phyloP scores from a whole-genome alignment of 2,329 filamentous ascomycete species.

The Cytospora leucostoma region DNA sequence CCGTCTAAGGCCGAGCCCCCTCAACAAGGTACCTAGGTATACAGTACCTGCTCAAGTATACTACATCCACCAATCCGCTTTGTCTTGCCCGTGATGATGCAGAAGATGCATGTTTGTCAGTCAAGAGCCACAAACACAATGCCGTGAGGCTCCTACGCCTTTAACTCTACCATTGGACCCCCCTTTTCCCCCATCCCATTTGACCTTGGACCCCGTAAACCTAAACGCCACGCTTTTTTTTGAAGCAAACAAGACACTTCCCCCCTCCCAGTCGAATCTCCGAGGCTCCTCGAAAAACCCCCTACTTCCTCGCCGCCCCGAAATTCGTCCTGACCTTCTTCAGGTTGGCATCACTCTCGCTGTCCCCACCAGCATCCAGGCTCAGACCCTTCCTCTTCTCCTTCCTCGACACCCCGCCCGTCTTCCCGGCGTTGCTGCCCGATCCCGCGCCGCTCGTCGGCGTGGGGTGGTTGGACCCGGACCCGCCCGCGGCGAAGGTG shows the following conservation, averaged over 20 bases:
- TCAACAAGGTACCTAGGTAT: too few species aligned
- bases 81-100: background rate
- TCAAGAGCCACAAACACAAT: background rate
- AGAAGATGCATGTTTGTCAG: background rate
- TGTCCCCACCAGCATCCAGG: conserved; percentile 47
- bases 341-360: conserved; percentile 56
- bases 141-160: background rate
- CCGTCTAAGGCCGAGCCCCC: background rate
- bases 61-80: background rate
- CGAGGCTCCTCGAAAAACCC: background rate
- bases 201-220: background rate
- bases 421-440: conserved; percentile 31
- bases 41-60: too few species aligned
- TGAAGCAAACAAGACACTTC: background rate
- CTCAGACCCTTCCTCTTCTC: conserved; percentile 52
- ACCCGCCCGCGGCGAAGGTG: conserved; percentile 43
- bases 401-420: conserved; percentile 41
- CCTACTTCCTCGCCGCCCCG: conserved; percentile 52
- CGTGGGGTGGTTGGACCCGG: conserved; percentile 54
- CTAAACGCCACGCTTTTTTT: background rate
- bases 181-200: background rate
- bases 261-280: background rate
- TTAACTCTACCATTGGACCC: background rate
- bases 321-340: conserved; percentile 63
- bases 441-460: conserved; percentile 54